Conservation (phyloP, 257 asterid genomes). For the Ophiorrhiza pumila region DNA sequence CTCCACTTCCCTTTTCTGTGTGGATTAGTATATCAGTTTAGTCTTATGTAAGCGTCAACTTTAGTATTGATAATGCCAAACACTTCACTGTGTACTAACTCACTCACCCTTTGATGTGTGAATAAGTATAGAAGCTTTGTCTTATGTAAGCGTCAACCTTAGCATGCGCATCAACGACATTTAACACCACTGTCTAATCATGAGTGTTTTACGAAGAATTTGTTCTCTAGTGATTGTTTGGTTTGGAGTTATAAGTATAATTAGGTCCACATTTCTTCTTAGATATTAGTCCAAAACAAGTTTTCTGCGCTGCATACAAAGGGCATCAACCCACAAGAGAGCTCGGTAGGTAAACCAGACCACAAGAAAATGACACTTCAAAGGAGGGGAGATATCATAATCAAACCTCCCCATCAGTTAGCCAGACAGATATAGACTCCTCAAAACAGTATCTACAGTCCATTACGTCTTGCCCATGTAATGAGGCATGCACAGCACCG, state of each 20-base stretch:
- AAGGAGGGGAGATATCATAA: constrained; percentile 23
- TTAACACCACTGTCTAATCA: background rate
- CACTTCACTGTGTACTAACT: no score
- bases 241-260: background rate
- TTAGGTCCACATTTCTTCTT: background rate
- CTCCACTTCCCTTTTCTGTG: no score
- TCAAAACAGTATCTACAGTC: constrained; percentile 29
- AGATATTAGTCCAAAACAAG: constrained; percentile 6
- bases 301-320: constrained; percentile 11
- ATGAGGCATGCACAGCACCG: constrained; percentile 19
- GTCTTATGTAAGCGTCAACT: no score
- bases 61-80: no score
- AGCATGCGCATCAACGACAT: no score
- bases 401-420: constrained; percentile 27
- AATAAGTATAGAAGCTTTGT: no score
- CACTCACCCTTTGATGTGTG: no score
- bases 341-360: constrained; percentile 7
- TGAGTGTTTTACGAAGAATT: background rate
- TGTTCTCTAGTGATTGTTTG: no score
- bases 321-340: constrained; percentile 1
- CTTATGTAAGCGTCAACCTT: no score
- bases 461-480: constrained; percentile 7
- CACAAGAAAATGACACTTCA: constrained; percentile 55
- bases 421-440: constrained; percentile 38
- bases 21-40: no score